A percentile compares a stretch with the other conserved stretches of the same genome.
These are phyloP conservation scores for Penicillium expansum DNA, from an alignment of 2,329 filamentous ascomycete species.

Conservation along the genomic window DNA sequence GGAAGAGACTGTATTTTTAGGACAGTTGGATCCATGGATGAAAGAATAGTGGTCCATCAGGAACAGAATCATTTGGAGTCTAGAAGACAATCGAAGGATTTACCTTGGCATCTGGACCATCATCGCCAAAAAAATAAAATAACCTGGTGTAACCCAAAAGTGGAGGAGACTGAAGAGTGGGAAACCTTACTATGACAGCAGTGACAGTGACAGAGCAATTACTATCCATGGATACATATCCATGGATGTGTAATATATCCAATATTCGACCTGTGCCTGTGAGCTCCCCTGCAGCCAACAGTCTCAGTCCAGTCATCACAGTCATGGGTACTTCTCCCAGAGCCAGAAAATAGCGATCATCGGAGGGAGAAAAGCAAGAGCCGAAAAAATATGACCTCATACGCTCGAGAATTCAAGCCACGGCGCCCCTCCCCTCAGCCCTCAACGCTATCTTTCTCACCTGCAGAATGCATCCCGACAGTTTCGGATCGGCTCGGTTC, in stretches of 20 bases:
- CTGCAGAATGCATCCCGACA: constrained; percentile 16
- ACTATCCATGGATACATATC: no score
- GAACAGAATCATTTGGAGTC: constrained; percentile 2
- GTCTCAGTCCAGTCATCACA: constrained; percentile 1
- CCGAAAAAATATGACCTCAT: constrained; percentile 13
- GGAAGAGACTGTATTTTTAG: background rate
- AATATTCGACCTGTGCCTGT: background rate
- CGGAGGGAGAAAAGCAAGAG: background rate
- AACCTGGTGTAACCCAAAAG: constrained; percentile 2
- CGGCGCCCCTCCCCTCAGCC: background rate
- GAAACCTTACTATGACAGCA: constrained; percentile 14
- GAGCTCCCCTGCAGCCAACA: background rate
- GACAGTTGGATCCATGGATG: constrained; percentile 3
- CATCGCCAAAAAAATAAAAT: background rate
- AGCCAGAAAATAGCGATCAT: background rate
- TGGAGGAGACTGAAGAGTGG: background rate
- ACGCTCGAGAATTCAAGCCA: background rate
- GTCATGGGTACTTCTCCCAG: background rate
- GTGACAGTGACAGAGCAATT: background rate
- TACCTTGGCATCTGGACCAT: constrained; percentile 11
- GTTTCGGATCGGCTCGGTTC: constrained; percentile 15
- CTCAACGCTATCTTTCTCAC: constrained; percentile 1
- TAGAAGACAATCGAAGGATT: constrained; percentile 15
- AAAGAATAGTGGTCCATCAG: constrained; percentile 8
- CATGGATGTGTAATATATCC: no score